A percentile compares a stretch with the other conserved stretches of the same genome.
phyloP scores from a whole-genome alignment of 169 alveolate genomes.

The Cryptosporidium canis region DNA sequence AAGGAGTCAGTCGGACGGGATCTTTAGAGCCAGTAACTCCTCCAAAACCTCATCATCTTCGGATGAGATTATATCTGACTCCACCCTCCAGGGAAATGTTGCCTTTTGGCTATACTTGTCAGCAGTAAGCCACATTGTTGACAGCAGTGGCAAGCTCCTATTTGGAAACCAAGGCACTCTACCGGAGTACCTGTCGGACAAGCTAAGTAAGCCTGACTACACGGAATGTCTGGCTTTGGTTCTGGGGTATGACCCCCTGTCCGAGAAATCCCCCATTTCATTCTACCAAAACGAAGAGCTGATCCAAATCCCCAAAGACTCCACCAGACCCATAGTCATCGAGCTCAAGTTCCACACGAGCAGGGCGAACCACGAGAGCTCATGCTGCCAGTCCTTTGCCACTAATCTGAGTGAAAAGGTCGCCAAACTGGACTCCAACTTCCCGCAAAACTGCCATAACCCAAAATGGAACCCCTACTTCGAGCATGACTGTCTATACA shows the following conservation, averaged over 20 bases:
- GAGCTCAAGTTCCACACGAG: slow-evolving; percentile 28
- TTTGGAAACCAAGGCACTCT: slow-evolving; percentile 57
- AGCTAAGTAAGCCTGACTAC: slow-evolving; percentile 17
- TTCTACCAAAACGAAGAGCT: slow-evolving; percentile 17
- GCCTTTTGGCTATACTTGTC: slow-evolving; percentile 24
- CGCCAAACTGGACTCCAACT: slow-evolving; percentile 9
- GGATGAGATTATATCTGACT: slow-evolving; percentile 31
- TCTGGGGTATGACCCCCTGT: slow-evolving; percentile 12
- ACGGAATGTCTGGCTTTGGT: slow-evolving; percentile 15
- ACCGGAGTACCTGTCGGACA: slow-evolving; percentile 23
- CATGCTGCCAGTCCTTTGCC: slow-evolving; percentile 58
- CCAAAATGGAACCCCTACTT: slow-evolving; percentile 61
- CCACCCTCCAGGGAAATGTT: slow-evolving; percentile 30
- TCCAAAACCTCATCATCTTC: slow-evolving; percentile 30
- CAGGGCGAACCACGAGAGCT: slow-evolving; percentile 34
- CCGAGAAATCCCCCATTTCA: slow-evolving; percentile 16
- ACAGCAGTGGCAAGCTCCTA: slow-evolving; percentile 24
- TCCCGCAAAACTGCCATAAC: slow-evolving; percentile 48
- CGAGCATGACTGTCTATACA: background rate
- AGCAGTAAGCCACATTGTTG: slow-evolving; percentile 48
- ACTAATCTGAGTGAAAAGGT: slow-evolving; percentile 14
- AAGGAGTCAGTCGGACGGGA: background rate
- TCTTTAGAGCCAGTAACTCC: background rate
- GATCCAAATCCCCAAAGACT: slow-evolving; percentile 20
- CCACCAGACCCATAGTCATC: slow-evolving; percentile 25